phyloP scores from a whole-genome alignment of 2,329 filamentous ascomycete species.

The Aspergillus sp. region DNA sequence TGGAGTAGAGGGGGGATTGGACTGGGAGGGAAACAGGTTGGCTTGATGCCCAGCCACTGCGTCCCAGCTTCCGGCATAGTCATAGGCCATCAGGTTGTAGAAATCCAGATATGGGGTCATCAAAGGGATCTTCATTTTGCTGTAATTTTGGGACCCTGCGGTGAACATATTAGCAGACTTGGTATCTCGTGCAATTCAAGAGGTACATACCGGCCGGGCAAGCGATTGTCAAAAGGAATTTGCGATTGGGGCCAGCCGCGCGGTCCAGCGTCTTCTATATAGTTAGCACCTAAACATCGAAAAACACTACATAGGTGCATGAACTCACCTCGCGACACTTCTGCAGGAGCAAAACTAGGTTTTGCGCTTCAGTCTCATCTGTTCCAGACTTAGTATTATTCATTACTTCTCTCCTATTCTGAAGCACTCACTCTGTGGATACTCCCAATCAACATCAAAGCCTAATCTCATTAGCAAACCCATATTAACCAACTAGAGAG shows the following conservation, averaged over 20 bases:
- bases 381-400: slow-evolving; percentile 6
- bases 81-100: slow-evolving; percentile 67
- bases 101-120: slow-evolving; percentile 46
- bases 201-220: slow-evolving; percentile 35
- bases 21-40: slow-evolving; percentile 58
- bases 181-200: background rate
- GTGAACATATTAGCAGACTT: background rate
- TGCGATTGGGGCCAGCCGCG: slow-evolving; percentile 33
- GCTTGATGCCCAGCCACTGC: slow-evolving; percentile 65
- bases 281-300: slow-evolving; percentile 4
- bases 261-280: slow-evolving; percentile 25
- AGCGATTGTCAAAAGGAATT: slow-evolving; percentile 43
- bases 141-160: slow-evolving; percentile 34
- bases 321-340: slow-evolving; percentile 32
- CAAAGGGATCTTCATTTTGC: slow-evolving; percentile 33
- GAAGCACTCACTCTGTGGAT: slow-evolving; percentile 28
- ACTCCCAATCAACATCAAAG: slow-evolving; percentile 43
- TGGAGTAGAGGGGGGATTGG: slow-evolving; percentile 61
- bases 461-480: slow-evolving; percentile 13
- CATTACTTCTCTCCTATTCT: background rate
- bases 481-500: background rate
- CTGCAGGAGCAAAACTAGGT: slow-evolving; percentile 37
- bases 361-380: slow-evolving; percentile 37
- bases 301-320: background rate
- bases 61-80: slow-evolving; percentile 80